Base-by-base conservation (phyloP, 345 rosid species). In the Hypericum perforatum region DNA sequence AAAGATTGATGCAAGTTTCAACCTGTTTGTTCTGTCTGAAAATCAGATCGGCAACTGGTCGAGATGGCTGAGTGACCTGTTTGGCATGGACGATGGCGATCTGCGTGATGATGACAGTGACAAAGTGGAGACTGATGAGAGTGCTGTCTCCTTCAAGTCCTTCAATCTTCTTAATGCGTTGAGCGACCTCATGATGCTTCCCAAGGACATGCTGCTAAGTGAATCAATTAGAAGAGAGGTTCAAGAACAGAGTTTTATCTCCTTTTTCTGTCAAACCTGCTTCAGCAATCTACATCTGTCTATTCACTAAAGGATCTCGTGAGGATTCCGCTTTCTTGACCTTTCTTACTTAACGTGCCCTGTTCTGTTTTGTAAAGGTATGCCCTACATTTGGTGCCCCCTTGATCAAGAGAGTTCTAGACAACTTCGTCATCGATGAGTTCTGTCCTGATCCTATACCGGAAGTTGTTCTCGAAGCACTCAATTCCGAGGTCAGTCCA, bases 131-230 rank as follows among this genome's bases (percentile, higher is more conserved):
- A 60, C 53, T 53, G 73, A 65, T 51, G 61, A 67, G 32, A 56
- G 70, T 63, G 63, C 56, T 43, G 87, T 66, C 29, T 76, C 92
- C 15, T 81, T 81, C 61, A 85, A 85, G 67, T 63, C 86, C 57
- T 91, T 91, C 67, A 70, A 69, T 75, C 95, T 85, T 59, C 89
- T 91, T 32, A 82, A 85, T 64, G 92, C 98, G 1, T 63, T 87
- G 58, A 91, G 96, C 63, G 96, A 87, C 72, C 92, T 91, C 40
- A 85, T 87, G 98, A 91, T 91, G 96, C 95, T 91, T 68, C 96
- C 98, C n/a, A 87, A 87, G 67, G 96, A 85, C 65, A 74, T 87
- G 95, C 94, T 91, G 50, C 70, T 85, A 61, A 71, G 75, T 67
- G 74, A 59, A 66, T 58, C 78, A 50, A 75, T 79, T 61, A 70